Evolutionary conservation across 768 basidiomycete genomes (phyloP).

Genomic region (Lactarius tabidus): DNA sequence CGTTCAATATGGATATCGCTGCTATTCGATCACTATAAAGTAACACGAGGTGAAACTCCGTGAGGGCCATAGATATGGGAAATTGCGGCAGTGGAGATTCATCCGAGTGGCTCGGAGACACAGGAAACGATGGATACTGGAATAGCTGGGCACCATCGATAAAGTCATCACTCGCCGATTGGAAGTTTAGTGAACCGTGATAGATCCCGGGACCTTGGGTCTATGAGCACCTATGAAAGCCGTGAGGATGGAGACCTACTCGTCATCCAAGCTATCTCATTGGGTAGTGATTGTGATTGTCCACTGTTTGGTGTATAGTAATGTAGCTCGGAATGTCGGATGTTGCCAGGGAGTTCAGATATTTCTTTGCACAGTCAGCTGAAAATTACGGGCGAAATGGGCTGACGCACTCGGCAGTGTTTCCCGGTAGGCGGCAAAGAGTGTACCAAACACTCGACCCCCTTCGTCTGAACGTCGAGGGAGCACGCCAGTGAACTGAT

Average conservation of each 20-base stretch:
- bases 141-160: slow-evolving; percentile 76
- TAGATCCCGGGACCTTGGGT: slow-evolving; percentile 79
- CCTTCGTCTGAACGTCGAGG: slow-evolving; percentile 71
- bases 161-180: slow-evolving; percentile 63
- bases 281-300: slow-evolving; percentile 66
- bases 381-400: slow-evolving; percentile 18
- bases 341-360: slow-evolving; percentile 80
- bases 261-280: slow-evolving; percentile 86
- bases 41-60: slow-evolving; percentile 89
- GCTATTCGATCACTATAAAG: slow-evolving; percentile 76
- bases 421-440: slow-evolving; percentile 75
- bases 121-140: slow-evolving; percentile 58
- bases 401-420: slow-evolving; percentile 66
- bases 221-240: slow-evolving; percentile 8
- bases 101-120: slow-evolving; percentile 31
- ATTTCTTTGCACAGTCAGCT: slow-evolving; percentile 57
- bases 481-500: slow-evolving; percentile 76
- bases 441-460: slow-evolving; percentile 65
- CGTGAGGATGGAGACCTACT: slow-evolving; percentile 43
- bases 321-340: slow-evolving; percentile 72
- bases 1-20: slow-evolving; percentile 76
- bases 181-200: slow-evolving; percentile 72
- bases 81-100: slow-evolving; percentile 34
- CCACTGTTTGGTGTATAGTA: slow-evolving; percentile 71
- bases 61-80: slow-evolving; percentile 76